A percentile compares a stretch with the other conserved stretches of the same genome.
Evolutionary conservation across 2,329 filamentous ascomycete genomes (phyloP).

Genomic region (Trichothecium roseum): DNA sequence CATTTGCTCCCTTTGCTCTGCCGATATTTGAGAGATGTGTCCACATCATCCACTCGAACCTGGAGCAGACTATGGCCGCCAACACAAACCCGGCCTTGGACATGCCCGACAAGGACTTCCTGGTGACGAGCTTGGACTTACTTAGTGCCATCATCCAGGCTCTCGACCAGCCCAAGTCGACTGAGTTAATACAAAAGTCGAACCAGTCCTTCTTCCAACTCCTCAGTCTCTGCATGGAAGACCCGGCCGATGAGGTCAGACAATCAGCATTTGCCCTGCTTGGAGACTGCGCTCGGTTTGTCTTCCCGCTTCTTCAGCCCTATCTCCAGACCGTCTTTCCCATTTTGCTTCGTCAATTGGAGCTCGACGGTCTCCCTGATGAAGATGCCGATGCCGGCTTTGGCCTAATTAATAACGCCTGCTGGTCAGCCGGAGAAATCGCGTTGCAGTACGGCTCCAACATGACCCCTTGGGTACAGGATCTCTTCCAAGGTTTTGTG

Average conservation of each 20-base stretch:
- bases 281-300: constrained; percentile 88
- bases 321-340: constrained; percentile 67
- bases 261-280: constrained; percentile 93
- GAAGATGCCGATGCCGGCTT: constrained; percentile 79
- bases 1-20: constrained; percentile 75
- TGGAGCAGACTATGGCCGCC: constrained; percentile 69
- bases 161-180: constrained; percentile 61
- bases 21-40: constrained; percentile 84
- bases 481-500: constrained; percentile 66
- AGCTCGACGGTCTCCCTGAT: constrained; percentile 64
- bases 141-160: constrained; percentile 90
- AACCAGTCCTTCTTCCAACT: constrained; percentile 85
- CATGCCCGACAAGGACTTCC: constrained; percentile 87
- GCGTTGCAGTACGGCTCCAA: constrained; percentile 66
- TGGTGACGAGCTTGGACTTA: constrained; percentile 89
- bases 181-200: constrained; percentile 64
- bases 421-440: constrained; percentile 93
- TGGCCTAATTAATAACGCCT: constrained; percentile 94
- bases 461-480: constrained; percentile 68
- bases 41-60: constrained; percentile 81
- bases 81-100: constrained; percentile 60
- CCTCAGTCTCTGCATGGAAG: constrained; percentile 84
- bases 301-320: constrained; percentile 70
- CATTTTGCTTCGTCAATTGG: constrained; percentile 77
- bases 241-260: constrained; percentile 80